phyloP scores from a whole-genome alignment of 495 filamentous ascomycete species.

The Evansstolkia leycettana region DNA sequence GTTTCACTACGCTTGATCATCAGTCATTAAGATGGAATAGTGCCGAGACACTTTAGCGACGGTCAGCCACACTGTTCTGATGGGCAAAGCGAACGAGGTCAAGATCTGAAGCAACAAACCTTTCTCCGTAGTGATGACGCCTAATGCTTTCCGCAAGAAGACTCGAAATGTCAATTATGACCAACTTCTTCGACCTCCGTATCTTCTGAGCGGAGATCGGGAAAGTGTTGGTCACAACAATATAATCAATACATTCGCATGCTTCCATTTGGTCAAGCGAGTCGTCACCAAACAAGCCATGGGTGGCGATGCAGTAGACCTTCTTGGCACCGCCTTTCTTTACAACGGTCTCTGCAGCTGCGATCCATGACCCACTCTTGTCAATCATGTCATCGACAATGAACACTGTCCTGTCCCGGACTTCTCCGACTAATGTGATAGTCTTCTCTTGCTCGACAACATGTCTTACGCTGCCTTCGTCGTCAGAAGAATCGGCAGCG shows the following conservation, averaged over 20 bases:
- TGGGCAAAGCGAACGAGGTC: neutral
- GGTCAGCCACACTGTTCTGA: conserved; percentile 8
- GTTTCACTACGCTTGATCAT: conserved; percentile 1
- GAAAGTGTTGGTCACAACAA: conserved; percentile 95
- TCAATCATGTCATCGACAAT: conserved; percentile 99
- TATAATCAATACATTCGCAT: conserved; percentile 83
- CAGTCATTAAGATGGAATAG: conserved; percentile 56
- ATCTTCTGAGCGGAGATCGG: conserved; percentile 67
- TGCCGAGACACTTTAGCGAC: conserved; percentile 58
- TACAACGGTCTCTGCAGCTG: conserved; percentile 93
- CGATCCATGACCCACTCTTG: conserved; percentile 92
- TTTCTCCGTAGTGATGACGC: conserved; percentile 83
- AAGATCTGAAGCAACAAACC: conserved; percentile 23
- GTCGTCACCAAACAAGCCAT: conserved; percentile 84
- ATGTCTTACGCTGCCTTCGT: conserved; percentile 62
- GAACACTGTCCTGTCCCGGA: conserved; percentile 73
- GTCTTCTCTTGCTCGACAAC: conserved; percentile 75
- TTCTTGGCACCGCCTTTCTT: conserved; percentile 84
- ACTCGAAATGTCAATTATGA: conserved; percentile 76
- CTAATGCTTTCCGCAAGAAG: conserved; percentile 86
- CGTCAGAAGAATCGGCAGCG: conserved; percentile 67
- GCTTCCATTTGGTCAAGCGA: conserved; percentile 81
- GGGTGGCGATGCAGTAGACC: conserved; percentile 96
- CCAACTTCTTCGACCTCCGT: conserved; percentile 65
- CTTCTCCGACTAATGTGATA: conserved; percentile 91